Conservation (phyloP, 2,329 filamentous ascomycete species). For the Lachnellula willkommii region DNA sequence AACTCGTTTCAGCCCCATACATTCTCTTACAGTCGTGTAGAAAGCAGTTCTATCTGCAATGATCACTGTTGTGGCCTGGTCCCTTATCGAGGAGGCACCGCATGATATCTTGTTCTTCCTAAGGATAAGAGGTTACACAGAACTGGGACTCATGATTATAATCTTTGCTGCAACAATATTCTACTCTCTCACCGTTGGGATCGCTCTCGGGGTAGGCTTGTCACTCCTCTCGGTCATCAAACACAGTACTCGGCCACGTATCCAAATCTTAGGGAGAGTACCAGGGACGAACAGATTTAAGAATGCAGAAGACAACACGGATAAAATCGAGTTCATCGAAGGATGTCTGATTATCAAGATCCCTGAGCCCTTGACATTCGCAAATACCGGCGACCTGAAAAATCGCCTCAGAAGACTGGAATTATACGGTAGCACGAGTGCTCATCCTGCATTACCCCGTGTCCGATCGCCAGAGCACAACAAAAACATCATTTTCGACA, state of each 20-base stretch:
- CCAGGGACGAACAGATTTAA: slow-evolving; percentile 79
- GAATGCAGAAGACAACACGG: slow-evolving; percentile 71
- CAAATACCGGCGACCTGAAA: slow-evolving; percentile 91
- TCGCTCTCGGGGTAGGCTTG: slow-evolving; percentile 87
- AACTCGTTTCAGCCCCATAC: slow-evolving; percentile 6
- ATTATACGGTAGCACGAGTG: slow-evolving; percentile 77
- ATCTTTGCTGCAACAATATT: slow-evolving; percentile 92
- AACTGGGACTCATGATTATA: slow-evolving; percentile 78
- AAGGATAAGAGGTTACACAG: slow-evolving; percentile 76
- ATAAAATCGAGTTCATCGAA: slow-evolving; percentile 79
- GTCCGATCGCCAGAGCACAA: slow-evolving; percentile 75
- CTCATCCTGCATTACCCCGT: slow-evolving; percentile 81
- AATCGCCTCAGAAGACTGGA: slow-evolving; percentile 77
- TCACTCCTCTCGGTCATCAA: slow-evolving; percentile 85
- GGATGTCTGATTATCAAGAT: slow-evolving; percentile 96
- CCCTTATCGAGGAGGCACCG: slow-evolving; percentile 89
- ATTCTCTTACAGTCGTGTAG: slow-evolving; percentile 39
- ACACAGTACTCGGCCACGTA: slow-evolving; percentile 85
- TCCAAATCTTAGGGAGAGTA: slow-evolving; percentile 90
- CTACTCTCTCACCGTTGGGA: slow-evolving; percentile 89
- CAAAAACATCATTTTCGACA: slow-evolving; percentile 90
- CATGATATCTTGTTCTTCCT: slow-evolving; percentile 89
- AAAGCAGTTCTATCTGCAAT: slow-evolving; percentile 92
- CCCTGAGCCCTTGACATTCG: slow-evolving; percentile 91
- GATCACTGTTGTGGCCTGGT: slow-evolving; percentile 93